Percentiles rank a stretch among this genome's conserved stretches.
Evolutionary conservation across 306 rosid species (phyloP).

Genomic region (Morella rubra): DNA sequence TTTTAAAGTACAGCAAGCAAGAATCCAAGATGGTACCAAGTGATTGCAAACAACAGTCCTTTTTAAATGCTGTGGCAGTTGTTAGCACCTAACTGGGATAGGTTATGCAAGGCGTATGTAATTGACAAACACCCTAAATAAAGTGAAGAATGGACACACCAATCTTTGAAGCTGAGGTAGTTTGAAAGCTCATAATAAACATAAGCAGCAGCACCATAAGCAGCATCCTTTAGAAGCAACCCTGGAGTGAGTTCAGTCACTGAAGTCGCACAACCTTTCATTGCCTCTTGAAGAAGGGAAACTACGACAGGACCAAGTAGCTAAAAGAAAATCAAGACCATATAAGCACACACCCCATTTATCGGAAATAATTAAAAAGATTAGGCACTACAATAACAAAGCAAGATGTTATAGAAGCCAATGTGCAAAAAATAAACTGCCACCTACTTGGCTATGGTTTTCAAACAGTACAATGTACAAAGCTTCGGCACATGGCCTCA

Average conservation of each 20-base stretch:
- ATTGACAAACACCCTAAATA: constrained; percentile 5
- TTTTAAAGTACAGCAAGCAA: neutral
- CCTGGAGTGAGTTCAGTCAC: constrained; percentile 81
- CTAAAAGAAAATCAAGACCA: constrained; percentile 45
- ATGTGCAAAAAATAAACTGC: constrained; percentile 17
- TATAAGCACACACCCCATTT: constrained; percentile 21
- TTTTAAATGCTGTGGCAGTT: neutral
- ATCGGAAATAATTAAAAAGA: constrained; percentile 23
- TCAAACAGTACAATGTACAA: constrained; percentile 87
- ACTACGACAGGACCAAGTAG: constrained; percentile 94
- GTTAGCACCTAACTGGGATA: constrained; percentile 15
- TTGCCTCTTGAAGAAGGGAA: constrained; percentile 88
- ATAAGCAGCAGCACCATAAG: constrained; percentile 96
- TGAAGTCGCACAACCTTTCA: constrained; percentile 76
- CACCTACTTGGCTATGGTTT: constrained; percentile 85
- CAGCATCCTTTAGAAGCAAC: constrained; percentile 95
- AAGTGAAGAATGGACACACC: constrained; percentile 47
- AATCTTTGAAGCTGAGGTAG: constrained; percentile 85
- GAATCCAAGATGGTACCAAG: neutral
- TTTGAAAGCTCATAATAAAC: constrained; percentile 97
- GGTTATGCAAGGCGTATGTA: constrained; percentile 1
- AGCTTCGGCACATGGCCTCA: constrained; percentile 98
- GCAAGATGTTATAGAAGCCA: constrained; percentile 22
- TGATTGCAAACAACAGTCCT: neutral
- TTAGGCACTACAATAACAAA: neutral